phyloP scores from a whole-genome alignment of 176 grass and related monocot species.

The maize (Zea mays) region Zm-B73-REFERENCE-NAM-5.0 NC_050096.1:301699001-301699500 shows the following conservation, averaged over 20 bases:
- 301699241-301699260: conserved; percentile 34
- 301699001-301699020: not conserved
- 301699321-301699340: not conserved
- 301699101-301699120: conserved; percentile 93
- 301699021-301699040: conserved; percentile 29
- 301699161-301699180: conserved; percentile 84
- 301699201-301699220: conserved; percentile 39
- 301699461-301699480: not conserved
- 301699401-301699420: not conserved
- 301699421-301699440: conserved; percentile 4
- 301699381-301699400: not conserved
- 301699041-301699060: conserved; percentile 59
- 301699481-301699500: conserved; percentile 23
- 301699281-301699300: conserved; percentile 28
- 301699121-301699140: conserved; percentile 84
- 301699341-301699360: conserved; percentile 6
- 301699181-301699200: conserved; percentile 56
- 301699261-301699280: conserved; percentile 20
- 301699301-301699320: conserved; percentile 15
- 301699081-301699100: conserved; percentile 91
- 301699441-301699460: conserved; percentile 12
- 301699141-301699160: conserved; percentile 81
- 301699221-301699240: conserved; percentile 36
- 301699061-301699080: conserved; percentile 97
- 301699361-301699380: conserved; percentile 15